Base-by-base conservation (phyloP, 179 eudicot genomes). In the Pouteria campechiana region DNA sequence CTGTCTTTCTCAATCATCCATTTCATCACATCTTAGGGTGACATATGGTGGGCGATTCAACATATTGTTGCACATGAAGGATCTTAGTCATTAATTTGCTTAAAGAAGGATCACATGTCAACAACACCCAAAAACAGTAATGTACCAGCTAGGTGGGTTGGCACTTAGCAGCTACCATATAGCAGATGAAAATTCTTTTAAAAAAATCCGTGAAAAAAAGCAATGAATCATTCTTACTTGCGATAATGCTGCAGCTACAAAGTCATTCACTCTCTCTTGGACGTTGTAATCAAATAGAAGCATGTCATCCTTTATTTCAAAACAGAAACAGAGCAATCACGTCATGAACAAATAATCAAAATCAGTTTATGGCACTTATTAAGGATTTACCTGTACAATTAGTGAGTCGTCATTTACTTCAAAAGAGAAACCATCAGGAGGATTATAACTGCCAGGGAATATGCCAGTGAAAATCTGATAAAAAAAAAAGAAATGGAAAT, bases 361-460 rank as follows among this genome's bases (percentile, higher is more conserved):
- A 52, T n/a, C n/a, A n/a, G n/a, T n/a, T n/a, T n/a, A n/a, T n/a
- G 7, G 19, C 13, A 13, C 36, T 13, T 37, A 14, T 20, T 11
- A 33, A 29, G 12, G 20, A 24, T 31, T 32, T 54, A 89, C 97
- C 90, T 90, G 98, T 32, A 90, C 60, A 48, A 83, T 86, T 46
- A 71, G 59, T 17, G 93, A 81, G 18, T 52, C 78, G 29, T 85
- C 95, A 68, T 81, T 90, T 53, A 90, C 57, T 76, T 90, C 98
- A 64, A 90, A 90, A 9, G 67, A 47, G 49, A 90, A 90, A 48
- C 90, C 84, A 57, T 76, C 93, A 35, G 98, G 95, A 41, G 98
- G 95, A 12, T 73, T 69, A 54, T 90, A 90, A 60, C 79, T 83
- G 48, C 42, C 48, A 24, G 97, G 95, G 48, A 89, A 84, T 63